Conservation (phyloP, 495 filamentous ascomycete species). For the Penicillium malachiteum region DNA sequence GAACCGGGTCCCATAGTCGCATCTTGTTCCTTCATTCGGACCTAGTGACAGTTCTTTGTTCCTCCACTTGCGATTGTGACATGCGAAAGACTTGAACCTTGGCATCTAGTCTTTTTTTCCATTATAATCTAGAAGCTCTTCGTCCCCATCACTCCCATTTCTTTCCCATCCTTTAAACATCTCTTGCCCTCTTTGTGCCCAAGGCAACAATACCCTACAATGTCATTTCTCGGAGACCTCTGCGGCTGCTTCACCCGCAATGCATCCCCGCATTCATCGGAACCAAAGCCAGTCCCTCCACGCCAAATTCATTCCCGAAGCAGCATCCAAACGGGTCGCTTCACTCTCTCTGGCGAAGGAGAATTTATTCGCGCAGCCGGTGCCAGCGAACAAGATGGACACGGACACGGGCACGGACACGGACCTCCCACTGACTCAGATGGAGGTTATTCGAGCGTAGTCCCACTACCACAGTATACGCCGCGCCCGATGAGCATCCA, state of each 20-base stretch:
- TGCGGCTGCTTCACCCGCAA: conserved; percentile 31
- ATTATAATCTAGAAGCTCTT: background rate
- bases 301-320: conserved; percentile 15
- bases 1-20: background rate
- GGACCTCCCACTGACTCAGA: conserved; percentile 23
- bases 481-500: conserved; percentile 40
- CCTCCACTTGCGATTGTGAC: no score
- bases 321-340: conserved; percentile 51
- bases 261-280: conserved; percentile 10
- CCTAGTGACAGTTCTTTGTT: no score
- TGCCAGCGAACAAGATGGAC: conserved; percentile 8
- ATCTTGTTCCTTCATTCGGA: background rate
- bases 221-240: conserved; percentile 31
- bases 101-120: background rate
- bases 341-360: conserved; percentile 20
- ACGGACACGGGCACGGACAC: conserved; percentile 10
- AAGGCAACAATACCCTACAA: conserved; percentile 4
- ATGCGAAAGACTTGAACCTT: no score
- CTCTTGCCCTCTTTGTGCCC: background rate
- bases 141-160: background rate
- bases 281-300: conserved; percentile 16
- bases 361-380: conserved; percentile 21
- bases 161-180: background rate
- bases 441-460: conserved; percentile 34
- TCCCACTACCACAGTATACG: conserved; percentile 44